phyloP scores from a whole-genome alignment of 2,329 filamentous ascomycete genomes.

The Colletotrichum incanum region DNA sequence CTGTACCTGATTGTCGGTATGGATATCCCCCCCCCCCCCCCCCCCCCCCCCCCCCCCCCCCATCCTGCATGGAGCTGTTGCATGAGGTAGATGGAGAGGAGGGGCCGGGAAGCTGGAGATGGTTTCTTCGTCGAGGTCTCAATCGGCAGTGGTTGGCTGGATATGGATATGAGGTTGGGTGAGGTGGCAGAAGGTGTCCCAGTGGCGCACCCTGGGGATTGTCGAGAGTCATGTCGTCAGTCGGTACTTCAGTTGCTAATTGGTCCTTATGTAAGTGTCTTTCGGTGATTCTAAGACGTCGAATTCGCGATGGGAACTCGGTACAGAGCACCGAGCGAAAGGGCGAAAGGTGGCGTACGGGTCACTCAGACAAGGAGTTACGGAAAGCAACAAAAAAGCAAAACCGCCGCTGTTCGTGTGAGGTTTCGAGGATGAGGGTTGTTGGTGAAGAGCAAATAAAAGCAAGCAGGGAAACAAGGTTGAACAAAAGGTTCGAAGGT shows the following conservation, averaged over 20 bases:
- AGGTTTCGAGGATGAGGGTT: neutral
- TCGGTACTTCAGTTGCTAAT: neutral
- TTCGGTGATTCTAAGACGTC: neutral
- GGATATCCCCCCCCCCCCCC: neutral
- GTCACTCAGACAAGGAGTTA: neutral
- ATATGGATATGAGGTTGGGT: neutral
- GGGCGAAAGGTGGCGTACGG: neutral
- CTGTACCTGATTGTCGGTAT: slow-evolving; percentile 39
- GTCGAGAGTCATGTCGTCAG: neutral
- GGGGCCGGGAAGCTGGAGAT: slow-evolving; percentile 1
- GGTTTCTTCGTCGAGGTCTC: neutral
- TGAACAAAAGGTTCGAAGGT: neutral
- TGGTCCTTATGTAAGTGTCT: neutral
- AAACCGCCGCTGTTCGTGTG: neutral
- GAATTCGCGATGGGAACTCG: no score
- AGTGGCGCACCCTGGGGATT: neutral
- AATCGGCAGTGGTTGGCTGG: neutral
- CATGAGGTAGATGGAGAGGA: slow-evolving; percentile 10
- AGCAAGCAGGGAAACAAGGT: neutral
- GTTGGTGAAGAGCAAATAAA: neutral
- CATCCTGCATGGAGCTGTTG: slow-evolving; percentile 18
- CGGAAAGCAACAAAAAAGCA: neutral
- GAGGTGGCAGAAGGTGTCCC: neutral
- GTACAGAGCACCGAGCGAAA: neutral
- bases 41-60: neutral